These are phyloP conservation scores for Vicia sativa DNA, from an alignment of 306 rosid genomes.

Conservation along the genomic window DNA sequence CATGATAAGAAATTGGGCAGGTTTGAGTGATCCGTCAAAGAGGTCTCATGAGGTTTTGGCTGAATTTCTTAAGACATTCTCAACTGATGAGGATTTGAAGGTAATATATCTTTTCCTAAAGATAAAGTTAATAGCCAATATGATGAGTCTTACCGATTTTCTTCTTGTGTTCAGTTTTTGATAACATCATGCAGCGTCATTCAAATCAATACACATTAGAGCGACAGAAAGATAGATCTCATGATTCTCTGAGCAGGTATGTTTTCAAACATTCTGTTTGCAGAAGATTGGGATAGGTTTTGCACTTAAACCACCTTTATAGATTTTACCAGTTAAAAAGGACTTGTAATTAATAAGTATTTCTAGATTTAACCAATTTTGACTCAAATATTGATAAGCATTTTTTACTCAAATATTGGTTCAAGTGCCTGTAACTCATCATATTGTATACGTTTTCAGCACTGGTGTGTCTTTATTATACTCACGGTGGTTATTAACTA, in stretches of 20 bases:
- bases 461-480: slow-evolving; percentile 10
- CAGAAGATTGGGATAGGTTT: background rate
- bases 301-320: background rate
- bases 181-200: slow-evolving; percentile 54
- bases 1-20: slow-evolving; percentile 63
- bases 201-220: slow-evolving; percentile 51
- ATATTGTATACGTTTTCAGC: slow-evolving; percentile 17
- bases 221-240: slow-evolving; percentile 42
- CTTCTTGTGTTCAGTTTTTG: slow-evolving; percentile 52
- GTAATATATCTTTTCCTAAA: slow-evolving; percentile 40
- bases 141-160: slow-evolving; percentile 4
- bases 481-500: slow-evolving; percentile 24
- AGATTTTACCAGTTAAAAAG: no score
- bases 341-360: no score
- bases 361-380: slow-evolving; percentile 30
- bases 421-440: slow-evolving; percentile 60
- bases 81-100: slow-evolving; percentile 48
- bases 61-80: slow-evolving; percentile 70
- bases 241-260: slow-evolving; percentile 74
- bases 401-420: no score
- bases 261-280: slow-evolving; percentile 26
- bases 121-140: slow-evolving; percentile 10
- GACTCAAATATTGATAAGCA: no score
- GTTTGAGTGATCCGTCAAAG: slow-evolving; percentile 75
- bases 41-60: slow-evolving; percentile 60